Base-by-base conservation (phyloP, 192 early-diverging fungal species). In the Coemansia sp. region DNA sequence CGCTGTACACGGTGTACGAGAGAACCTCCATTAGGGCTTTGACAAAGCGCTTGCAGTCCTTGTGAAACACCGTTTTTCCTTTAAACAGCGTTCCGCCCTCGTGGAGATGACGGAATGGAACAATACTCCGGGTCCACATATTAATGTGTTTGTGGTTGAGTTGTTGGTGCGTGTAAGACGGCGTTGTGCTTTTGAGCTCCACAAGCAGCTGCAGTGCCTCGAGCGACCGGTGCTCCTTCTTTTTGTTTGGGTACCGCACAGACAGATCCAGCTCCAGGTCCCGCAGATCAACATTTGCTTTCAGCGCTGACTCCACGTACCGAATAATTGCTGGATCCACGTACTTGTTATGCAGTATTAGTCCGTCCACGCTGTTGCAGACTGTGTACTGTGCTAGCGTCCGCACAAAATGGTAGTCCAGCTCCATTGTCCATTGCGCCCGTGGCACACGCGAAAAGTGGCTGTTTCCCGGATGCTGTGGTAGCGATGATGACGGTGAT, bases 141-240 rank as follows among this genome's bases (percentile, higher is more conserved):
- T 79, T 79, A 41, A 73, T 65, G 36, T 79, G 77, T 65, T 79
- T 79, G 62, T 70, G 69, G 68, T 79, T 79, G 1, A 79, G 68
- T 39, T 79, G 77, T 57, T 67, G 72, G 72, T 67, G 66, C 10
- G 65, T 49, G 16, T 71, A 79, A 11, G 41, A 46, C 2, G 77
- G 72, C 10, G 62, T 60, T 8, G 42, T 56, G 21, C 5, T 36
- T 12, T 63, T 74, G 8, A 78, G 61, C 47, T 71, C 65, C 10
- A 65, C 7, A 4, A 78, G 57, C 12, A 78, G 68, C 41, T 62
- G 32, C 46, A 78, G 43, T 55, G 64, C 66, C 6, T 70, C 61
- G 0, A 22, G 39, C 13, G 77, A 78, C 37, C 72, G 64, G 47
- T 66, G 65, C 3, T 69, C 68, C 6, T 58, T 46, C 13, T 66